These are phyloP conservation scores for Coemansia biformis DNA, from an alignment of 192 early-diverging fungal species.

Conservation along the genomic window DNA sequence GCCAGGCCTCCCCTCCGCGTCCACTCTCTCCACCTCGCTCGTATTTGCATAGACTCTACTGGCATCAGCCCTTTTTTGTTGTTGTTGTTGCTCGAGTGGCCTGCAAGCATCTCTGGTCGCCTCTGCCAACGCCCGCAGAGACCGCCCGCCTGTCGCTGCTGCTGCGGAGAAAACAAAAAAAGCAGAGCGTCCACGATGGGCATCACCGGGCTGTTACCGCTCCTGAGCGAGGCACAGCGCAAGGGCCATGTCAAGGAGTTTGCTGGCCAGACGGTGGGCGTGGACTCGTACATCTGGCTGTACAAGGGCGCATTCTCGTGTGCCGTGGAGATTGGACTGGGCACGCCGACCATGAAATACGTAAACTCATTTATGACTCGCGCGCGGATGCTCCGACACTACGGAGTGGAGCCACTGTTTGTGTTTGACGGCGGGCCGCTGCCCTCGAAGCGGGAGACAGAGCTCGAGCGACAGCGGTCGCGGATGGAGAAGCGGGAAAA, in stretches of 20 bases:
- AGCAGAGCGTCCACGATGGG: constrained; percentile 61
- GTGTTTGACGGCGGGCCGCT: constrained; percentile 94
- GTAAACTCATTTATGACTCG: constrained; percentile 73
- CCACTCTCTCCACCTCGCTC: no score
- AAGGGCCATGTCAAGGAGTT: constrained; percentile 67
- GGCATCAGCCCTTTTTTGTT: no score
- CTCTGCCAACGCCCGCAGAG: no score
- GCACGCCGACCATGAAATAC: constrained; percentile 73
- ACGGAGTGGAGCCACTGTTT: constrained; percentile 71
- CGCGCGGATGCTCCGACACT: constrained; percentile 66
- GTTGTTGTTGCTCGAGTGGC: no score
- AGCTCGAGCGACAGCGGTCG: constrained; percentile 52
- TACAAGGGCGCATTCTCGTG: constrained; percentile 84
- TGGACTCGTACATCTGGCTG: constrained; percentile 97
- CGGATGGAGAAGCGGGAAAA: constrained; percentile 56
- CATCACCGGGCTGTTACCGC: constrained; percentile 78
- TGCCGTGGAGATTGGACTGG: constrained; percentile 69
- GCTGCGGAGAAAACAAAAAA: no score
- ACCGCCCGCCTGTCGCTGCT: no score
- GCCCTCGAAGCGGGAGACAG: constrained; percentile 77
- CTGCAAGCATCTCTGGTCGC: no score
- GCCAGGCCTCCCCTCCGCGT: no score
- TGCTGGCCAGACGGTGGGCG: constrained; percentile 65
- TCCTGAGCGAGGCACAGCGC: constrained; percentile 68
- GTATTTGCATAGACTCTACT: no score